Base-by-base conservation (phyloP, 768 basidiomycete species). In the Agaricus blazei region DNA sequence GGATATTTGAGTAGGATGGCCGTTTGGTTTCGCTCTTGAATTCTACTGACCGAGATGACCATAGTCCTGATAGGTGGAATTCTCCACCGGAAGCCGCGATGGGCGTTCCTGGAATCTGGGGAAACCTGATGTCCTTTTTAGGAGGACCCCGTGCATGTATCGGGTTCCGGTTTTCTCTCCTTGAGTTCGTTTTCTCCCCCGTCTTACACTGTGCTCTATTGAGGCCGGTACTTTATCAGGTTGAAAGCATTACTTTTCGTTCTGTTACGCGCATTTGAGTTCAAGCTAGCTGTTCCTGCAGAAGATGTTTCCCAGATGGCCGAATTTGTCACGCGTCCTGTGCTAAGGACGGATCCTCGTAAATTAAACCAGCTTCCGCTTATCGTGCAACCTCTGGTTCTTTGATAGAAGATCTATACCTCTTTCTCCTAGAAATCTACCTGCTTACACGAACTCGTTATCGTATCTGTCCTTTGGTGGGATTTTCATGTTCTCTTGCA, bases 141-240 rank as follows among this genome's bases (percentile, higher is more conserved):
- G 83, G 82, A 34, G 87, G 87, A 4, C 81, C 83, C 12, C 75
- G 77, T 19, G 75, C 83, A 0, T 89, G 86, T 58, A 86, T 88
- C 36, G 85, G 85, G 0, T 87, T 80, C 63, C 77, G 81, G 3
- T 87, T 87, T 63, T 73, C 86, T 12, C 65, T 87, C 23, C 69
- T 79, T 14, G 83, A 84, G 81, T 83, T 56, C 40, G 81, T 74
- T 2, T 36, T 4, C 34, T 23, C 28, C 37, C 42, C 43, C 28
- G 7, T 42, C 31, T n/a, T 1, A 23, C 19, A 24, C 3, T 1
- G 8, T 23, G 19, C 31, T 24, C 7, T 43, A 51, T 19, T 19
- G 19, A 3, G 48, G 41, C 41, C 51, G 9, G 54, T 12, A 23
- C 31, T 46, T 51, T 12, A 14, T 2, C 49, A 70, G 69, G 57